Base-by-base conservation (phyloP, 2,329 filamentous ascomycete species). In the Bretziella fagacearum region DNA sequence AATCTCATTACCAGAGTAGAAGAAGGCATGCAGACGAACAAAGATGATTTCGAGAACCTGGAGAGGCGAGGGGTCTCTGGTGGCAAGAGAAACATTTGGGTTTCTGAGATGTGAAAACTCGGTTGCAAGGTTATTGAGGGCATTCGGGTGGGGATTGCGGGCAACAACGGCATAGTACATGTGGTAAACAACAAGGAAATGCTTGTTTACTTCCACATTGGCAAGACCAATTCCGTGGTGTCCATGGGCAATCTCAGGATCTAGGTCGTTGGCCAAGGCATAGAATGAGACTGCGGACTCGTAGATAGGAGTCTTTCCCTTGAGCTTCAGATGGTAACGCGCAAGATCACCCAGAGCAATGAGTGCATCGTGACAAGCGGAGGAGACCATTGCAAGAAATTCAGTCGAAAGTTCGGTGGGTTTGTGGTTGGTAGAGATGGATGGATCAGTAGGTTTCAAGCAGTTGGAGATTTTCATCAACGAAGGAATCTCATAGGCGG, bases 201-300 rank as follows among this genome's bases (percentile, higher is more conserved):
- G 82, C 54, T 89, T 81, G 49, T 73, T 74, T 55, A 87, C 77
- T 46, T 81, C 79, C 41, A 84, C 72, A 51, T 81, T 80, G 50
- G 96, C 80, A 29, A 96, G 83, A 29, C 84, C 87, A 60, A 91
- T 77, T 61, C 96, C 91, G 57, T 98, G 89, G 57, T 93, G 82
- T 13, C 85, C 82, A 52, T 79, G 75, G 25, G 89, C 89, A 39
- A 82, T 85, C 15, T 75, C 68, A 2, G 89, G 85, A 54, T 82
- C 73, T 46, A 96, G 71, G 44, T 81, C 76, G 53, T 79, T 76
- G 18, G 91, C 91, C 51, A 96, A 68, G 47, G 74, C 69, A 61
- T 98, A 96, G 62, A 89, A 94, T 8, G 81, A 79, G 56, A 87
- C 70, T 11, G 89, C 85, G 11, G 76, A 76, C 22, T 81, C 81